A percentile compares a stretch with the other conserved stretches of the same genome.
Conservation (phyloP, 129 eudicot species). For the Saposhnikovia divaricata region DNA sequence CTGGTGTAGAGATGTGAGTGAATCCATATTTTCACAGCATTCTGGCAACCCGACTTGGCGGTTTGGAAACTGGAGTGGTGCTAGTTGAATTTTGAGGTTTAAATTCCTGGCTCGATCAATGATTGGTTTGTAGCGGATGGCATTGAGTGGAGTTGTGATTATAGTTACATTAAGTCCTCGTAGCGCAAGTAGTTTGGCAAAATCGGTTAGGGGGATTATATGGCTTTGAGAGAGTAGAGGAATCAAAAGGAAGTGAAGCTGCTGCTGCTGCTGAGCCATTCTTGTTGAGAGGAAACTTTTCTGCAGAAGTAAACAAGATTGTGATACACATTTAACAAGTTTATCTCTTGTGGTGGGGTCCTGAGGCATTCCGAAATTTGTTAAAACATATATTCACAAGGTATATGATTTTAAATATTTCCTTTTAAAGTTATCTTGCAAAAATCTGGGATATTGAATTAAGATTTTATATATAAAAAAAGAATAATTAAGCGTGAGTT, state of each 20-base stretch:
- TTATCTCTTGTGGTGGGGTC: too few relatives aligned
- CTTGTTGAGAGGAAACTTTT: background rate
- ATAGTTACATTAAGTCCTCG: conserved; percentile 25
- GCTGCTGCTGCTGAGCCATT: conserved; percentile 4
- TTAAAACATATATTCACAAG: too few relatives aligned
- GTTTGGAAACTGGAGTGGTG: conserved; percentile 36
- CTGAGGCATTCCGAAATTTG: too few relatives aligned
- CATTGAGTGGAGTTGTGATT: conserved; percentile 32
- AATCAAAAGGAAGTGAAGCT: conserved; percentile 34
- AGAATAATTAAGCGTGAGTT: too few relatives aligned
- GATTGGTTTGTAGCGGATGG: conserved; percentile 17
- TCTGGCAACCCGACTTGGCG: conserved; percentile 48
- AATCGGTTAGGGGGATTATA: conserved; percentile 37
- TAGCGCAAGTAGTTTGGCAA: conserved; percentile 26
- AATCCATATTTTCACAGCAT: conserved; percentile 58
- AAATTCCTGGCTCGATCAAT: conserved; percentile 16
- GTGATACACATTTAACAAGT: too few relatives aligned
- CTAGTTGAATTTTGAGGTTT: conserved; percentile 20
- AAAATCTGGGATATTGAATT: too few relatives aligned
- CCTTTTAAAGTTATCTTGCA: too few relatives aligned
- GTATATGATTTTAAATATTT: too few relatives aligned
- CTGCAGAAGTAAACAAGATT: background rate
- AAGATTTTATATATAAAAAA: too few relatives aligned
- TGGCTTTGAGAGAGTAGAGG: conserved; percentile 45
- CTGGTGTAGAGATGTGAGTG: conserved; percentile 29